phyloP scores from a whole-genome alignment of 768 basidiomycete species.

The Russula sp. region DNA sequence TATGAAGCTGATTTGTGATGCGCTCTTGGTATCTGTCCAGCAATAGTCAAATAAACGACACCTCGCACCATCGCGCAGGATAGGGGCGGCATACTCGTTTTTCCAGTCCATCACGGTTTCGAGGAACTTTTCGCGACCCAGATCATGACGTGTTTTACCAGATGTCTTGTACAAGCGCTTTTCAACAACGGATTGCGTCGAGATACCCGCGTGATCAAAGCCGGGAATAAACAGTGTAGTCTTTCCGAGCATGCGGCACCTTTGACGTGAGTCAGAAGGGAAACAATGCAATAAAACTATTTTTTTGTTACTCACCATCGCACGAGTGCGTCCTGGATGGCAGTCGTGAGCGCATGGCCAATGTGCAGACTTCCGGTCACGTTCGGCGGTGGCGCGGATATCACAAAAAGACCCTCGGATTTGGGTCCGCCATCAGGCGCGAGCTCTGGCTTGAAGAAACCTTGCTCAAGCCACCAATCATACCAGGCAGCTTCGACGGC shows the following conservation, averaged over 20 bases:
- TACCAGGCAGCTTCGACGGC: slow-evolving; percentile 96
- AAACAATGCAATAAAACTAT: not conserved
- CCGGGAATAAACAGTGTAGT: slow-evolving; percentile 89
- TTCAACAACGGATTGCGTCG: slow-evolving; percentile 97
- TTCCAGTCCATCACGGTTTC: slow-evolving; percentile 95
- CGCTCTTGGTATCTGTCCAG: slow-evolving; percentile 77
- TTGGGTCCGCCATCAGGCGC: slow-evolving; percentile 55
- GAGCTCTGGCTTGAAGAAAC: slow-evolving; percentile 81
- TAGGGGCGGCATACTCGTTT: slow-evolving; percentile 65
- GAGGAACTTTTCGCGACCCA: slow-evolving; percentile 91
- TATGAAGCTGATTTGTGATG: slow-evolving; percentile 83
- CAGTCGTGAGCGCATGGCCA: slow-evolving; percentile 88
- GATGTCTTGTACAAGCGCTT: slow-evolving; percentile 81
- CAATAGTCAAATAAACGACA: not conserved
- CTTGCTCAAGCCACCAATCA: slow-evolving; percentile 93
- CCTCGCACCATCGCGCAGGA: not conserved
- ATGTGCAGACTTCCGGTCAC: slow-evolving; percentile 96
- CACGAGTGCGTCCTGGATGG: slow-evolving; percentile 85
- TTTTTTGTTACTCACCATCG: slow-evolving; percentile 62
- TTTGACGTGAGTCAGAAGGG: slow-evolving; percentile 34
- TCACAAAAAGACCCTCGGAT: slow-evolving; percentile 50
- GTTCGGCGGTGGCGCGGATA: slow-evolving; percentile 92
- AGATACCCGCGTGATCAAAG: slow-evolving; percentile 98
- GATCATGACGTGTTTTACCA: slow-evolving; percentile 83
- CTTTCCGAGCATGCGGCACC: slow-evolving; percentile 96